These are phyloP conservation scores for Candida montana DNA, from an alignment of 805 yeast species.

Conservation along the genomic window DNA sequence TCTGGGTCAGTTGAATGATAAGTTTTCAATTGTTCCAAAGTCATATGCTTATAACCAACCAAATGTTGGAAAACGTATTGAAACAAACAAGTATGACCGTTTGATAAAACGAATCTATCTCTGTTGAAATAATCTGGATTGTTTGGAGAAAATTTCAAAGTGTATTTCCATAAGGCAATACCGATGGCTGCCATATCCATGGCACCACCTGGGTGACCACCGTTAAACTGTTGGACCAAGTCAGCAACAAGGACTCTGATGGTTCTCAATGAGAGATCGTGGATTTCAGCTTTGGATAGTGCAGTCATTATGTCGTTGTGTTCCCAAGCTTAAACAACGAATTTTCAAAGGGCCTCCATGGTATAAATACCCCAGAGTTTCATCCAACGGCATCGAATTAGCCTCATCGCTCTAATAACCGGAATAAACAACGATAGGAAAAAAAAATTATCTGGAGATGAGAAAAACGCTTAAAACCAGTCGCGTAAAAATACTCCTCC, in stretches of 20 bases:
- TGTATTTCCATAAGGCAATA: slow-evolving; percentile 31
- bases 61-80: slow-evolving; percentile 81
- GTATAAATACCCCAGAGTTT: neutral
- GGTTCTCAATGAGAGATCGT: slow-evolving; percentile 25
- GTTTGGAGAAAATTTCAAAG: slow-evolving; percentile 47
- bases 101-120: slow-evolving; percentile 90
- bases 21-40: slow-evolving; percentile 77
- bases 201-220: slow-evolving; percentile 38
- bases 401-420: neutral
- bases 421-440: neutral
- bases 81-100: slow-evolving; percentile 94
- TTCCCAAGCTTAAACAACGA: too few species aligned
- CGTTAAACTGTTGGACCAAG: slow-evolving; percentile 29
- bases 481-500: too few species aligned
- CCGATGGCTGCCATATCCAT: slow-evolving; percentile 39
- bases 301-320: slow-evolving; percentile 9
- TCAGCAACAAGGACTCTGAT: slow-evolving; percentile 31
- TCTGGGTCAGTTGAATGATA: slow-evolving; percentile 55
- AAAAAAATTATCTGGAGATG: neutral
- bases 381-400: neutral
- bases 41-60: slow-evolving; percentile 67
- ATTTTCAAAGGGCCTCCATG: neutral
- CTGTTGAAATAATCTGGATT: slow-evolving; percentile 91
- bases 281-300: slow-evolving; percentile 13
- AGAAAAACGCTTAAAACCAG: too few species aligned